phyloP scores from a whole-genome alignment of 768 basidiomycete genomes.

The Jaapia argillacea region DNA sequence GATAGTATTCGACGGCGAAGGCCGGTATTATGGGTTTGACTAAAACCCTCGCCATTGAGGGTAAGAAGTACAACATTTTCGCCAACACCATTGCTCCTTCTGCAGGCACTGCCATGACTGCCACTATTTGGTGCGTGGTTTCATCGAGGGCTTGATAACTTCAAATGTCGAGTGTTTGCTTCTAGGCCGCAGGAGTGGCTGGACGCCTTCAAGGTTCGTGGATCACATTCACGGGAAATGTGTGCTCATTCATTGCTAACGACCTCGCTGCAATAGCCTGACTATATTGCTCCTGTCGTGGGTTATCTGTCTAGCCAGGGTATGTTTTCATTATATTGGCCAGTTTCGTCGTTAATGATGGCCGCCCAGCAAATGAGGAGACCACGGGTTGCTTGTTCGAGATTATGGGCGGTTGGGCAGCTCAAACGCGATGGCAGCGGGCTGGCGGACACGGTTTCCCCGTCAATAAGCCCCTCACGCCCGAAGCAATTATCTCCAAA shows the following conservation, averaged over 20 bases:
- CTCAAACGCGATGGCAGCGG: slow-evolving; percentile 89
- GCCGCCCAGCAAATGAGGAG: slow-evolving; percentile 52
- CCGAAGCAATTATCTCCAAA: slow-evolving; percentile 71
- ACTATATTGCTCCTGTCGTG: slow-evolving; percentile 87
- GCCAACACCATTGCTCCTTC: slow-evolving; percentile 83
- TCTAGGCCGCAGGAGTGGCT: slow-evolving; percentile 74
- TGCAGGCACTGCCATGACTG: slow-evolving; percentile 89
- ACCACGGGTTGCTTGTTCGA: slow-evolving; percentile 77
- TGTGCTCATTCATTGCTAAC: not conserved
- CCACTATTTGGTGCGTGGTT: slow-evolving; percentile 55
- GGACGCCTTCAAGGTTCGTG: slow-evolving; percentile 74
- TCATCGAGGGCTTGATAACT: slow-evolving; percentile 57
- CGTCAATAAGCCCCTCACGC: slow-evolving; percentile 57
- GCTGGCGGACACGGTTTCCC: slow-evolving; percentile 85
- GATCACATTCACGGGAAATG: not conserved
- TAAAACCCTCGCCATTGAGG: slow-evolving; percentile 85
- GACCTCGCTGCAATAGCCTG: slow-evolving; percentile 48
- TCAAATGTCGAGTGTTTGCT: slow-evolving; percentile 58
- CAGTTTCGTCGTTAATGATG: not conserved
- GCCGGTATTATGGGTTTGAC: slow-evolving; percentile 87
- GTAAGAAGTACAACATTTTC: slow-evolving; percentile 82
- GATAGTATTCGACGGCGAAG: slow-evolving; percentile 85
- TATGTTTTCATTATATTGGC: slow-evolving; percentile 12
- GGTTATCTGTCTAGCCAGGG: slow-evolving; percentile 80
- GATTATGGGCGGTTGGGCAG: slow-evolving; percentile 85